These are phyloP conservation scores for Hymenoscyphus infarciens DNA, from an alignment of 2,329 filamentous ascomycete genomes.

Conservation along the genomic window DNA sequence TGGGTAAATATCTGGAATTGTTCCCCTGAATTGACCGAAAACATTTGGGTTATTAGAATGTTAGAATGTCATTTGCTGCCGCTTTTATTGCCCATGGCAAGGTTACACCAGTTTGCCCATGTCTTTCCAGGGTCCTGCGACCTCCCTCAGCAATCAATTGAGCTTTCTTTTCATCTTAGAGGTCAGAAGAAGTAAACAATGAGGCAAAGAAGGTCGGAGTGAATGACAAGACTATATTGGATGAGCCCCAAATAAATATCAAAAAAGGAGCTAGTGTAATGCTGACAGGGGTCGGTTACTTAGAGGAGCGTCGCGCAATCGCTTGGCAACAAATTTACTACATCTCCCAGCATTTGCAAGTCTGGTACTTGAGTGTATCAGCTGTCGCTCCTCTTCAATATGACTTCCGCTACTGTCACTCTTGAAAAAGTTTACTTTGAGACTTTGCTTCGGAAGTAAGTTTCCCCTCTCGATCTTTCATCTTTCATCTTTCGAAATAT, in stretches of 20 bases:
- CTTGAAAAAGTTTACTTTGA: constrained; percentile 60
- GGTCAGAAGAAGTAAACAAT: not conserved
- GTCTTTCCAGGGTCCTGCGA: not conserved
- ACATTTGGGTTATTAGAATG: too few relatives aligned
- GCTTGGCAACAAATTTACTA: not conserved
- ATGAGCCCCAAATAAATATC: too few relatives aligned
- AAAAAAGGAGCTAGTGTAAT: too few relatives aligned
- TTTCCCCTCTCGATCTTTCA: not conserved
- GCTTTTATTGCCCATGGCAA: too few relatives aligned
- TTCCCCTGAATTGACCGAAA: too few relatives aligned
- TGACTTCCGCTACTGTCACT: constrained; percentile 44
- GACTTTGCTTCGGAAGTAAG: constrained; percentile 58
- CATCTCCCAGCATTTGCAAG: constrained; percentile 1
- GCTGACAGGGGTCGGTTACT: not conserved
- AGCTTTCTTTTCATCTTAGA: not conserved
- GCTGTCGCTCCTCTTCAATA: constrained; percentile 16
- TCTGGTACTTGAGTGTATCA: constrained; percentile 26
- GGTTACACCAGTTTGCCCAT: not conserved
- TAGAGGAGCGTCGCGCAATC: not conserved
- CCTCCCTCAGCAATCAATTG: not conserved
- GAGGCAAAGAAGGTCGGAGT: not conserved
- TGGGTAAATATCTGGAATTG: too few relatives aligned
- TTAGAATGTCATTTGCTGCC: too few relatives aligned
- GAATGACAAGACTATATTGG: too few relatives aligned
- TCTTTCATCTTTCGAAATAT: constrained; percentile 4